Conservation (phyloP, 352 stramenopile species). For the Globisporangium iwayamae region DNA sequence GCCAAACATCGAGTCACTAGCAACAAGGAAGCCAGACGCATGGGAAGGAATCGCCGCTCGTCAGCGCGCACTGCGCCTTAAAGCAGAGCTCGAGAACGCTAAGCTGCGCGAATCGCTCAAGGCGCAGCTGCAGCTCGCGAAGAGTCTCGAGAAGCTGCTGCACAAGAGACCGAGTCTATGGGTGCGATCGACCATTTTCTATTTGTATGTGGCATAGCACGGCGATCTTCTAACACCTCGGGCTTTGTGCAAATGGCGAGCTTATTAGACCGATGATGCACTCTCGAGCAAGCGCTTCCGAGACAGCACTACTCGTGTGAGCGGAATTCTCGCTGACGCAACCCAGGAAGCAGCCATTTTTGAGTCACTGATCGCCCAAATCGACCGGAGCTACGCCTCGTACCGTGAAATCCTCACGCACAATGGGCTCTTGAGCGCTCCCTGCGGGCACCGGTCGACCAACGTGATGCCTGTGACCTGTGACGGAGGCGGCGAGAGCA, state of each 20-base stretch:
- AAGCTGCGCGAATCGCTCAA: conserved; percentile 16
- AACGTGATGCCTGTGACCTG: background rate
- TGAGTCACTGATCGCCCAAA: background rate
- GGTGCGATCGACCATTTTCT: background rate
- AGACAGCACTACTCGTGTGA: background rate
- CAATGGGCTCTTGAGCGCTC: background rate
- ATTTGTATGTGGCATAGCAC: background rate
- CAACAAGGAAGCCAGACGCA: background rate
- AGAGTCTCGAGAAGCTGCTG: conserved; percentile 10
- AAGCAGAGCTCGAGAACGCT: conserved; percentile 18
- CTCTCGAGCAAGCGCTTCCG: conserved; percentile 1
- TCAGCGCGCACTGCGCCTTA: conserved; percentile 10
- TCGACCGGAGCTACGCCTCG: conserved; percentile 9
- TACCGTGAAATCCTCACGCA: background rate
- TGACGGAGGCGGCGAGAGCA: background rate
- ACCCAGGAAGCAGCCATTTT: conserved; percentile 4
- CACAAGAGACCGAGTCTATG: conserved; percentile 14
- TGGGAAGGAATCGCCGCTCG: conserved; percentile 18
- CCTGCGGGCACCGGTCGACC: background rate
- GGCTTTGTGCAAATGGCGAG: background rate
- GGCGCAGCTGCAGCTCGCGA: conserved; percentile 12
- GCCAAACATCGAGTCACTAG: background rate
- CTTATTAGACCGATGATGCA: conserved; percentile 8
- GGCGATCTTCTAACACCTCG: background rate
- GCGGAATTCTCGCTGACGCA: background rate